Base-by-base conservation (phyloP, 495 filamentous ascomycete genomes). In the Penicillium egyptiacum region DNA sequence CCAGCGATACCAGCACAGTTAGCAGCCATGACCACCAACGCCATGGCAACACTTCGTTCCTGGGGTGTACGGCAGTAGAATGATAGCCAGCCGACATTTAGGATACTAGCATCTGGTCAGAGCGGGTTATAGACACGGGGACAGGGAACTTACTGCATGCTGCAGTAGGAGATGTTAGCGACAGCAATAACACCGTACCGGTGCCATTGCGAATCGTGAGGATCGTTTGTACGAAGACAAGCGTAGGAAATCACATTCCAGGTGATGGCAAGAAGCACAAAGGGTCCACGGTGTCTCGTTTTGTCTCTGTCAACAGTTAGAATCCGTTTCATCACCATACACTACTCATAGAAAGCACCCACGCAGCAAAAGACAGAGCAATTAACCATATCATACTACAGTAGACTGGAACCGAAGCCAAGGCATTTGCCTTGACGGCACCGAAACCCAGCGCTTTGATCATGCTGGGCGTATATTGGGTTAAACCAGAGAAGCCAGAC, bases 21-120 rank as follows among this genome's bases (percentile, higher is more conserved):
- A 11, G 82, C 83, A 10, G 77, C 73, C 79, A 83, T 83, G 40
- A 85, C 74, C 41, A 83, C 70, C 46, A 82, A 68, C 76, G 80
- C 77, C 77, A 82, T 81, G 43, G 77, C 73, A 6, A 82, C 62
- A 23, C 78, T 78, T 50, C 79, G 74, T 55, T 79, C 75, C 44
- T 82, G 77, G 53, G 61, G 76, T 23, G 57, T 69, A 9, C 60
- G 67, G 61, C 79, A 83, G 54, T 76, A 76, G 11, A 78, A 64
- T 5, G 75, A 75, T 4, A 85, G 67, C 63, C 76, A 79, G 11
- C 75, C 74, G 11, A 81, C 63, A 37, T 79, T 80, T 0, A 84
- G 60, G 50, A 76, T 67, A 28, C 72, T 75, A 47, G 8, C 1
- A 12, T 53, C 6, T 8, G 2, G 46, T 68, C 46, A 60, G 47